These are phyloP conservation scores for Trichoderma virens DNA, from an alignment of 495 filamentous ascomycete species.

Conservation along the genomic window DNA sequence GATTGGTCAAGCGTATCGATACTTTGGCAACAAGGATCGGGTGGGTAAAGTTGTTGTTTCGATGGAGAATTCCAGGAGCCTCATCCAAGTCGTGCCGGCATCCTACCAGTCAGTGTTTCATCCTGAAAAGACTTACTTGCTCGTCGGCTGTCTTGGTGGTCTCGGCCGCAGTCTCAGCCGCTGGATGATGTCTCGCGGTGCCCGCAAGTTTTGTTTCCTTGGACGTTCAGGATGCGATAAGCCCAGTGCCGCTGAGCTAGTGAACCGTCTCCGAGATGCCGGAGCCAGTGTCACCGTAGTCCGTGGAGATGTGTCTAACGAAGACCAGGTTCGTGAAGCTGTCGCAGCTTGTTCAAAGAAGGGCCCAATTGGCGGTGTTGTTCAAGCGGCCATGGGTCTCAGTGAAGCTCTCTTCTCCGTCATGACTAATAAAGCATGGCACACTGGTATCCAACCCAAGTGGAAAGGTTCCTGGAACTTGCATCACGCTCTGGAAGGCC, in stretches of 20 bases:
- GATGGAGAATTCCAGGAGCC: conserved; percentile 21
- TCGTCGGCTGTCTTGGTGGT: conserved; percentile 50
- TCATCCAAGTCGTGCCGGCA: conserved; percentile 14
- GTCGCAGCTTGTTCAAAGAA: conserved; percentile 7
- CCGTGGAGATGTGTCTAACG: conserved; percentile 25
- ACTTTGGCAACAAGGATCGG: conserved; percentile 23
- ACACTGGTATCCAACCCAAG: conserved; percentile 30
- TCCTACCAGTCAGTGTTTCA: conserved; percentile 18
- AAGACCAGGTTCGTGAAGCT: conserved; percentile 16
- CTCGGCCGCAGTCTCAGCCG: conserved; percentile 45
- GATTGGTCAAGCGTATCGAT: conserved; percentile 16
- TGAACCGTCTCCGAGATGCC: conserved; percentile 27
- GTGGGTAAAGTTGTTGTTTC: conserved; percentile 45
- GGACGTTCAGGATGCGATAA: conserved; percentile 35
- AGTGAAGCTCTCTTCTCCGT: conserved; percentile 29
- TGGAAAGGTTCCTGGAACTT: conserved; percentile 29
- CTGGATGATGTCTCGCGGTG: conserved; percentile 48
- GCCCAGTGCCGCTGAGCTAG: conserved; percentile 23
- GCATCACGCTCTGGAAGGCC: conserved; percentile 23
- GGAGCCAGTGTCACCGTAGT: conserved; percentile 26
- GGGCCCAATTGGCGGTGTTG: conserved; percentile 38
- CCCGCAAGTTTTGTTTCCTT: conserved; percentile 43
- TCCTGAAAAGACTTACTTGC: conserved; percentile 37
- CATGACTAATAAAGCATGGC: conserved; percentile 26
- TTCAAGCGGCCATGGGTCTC: conserved; percentile 42